Percentiles rank a stretch among this genome's conserved stretches.
Evolutionary conservation across 495 filamentous ascomycete genomes (phyloP).

Genomic region (Aspergillus asperescens): DNA sequence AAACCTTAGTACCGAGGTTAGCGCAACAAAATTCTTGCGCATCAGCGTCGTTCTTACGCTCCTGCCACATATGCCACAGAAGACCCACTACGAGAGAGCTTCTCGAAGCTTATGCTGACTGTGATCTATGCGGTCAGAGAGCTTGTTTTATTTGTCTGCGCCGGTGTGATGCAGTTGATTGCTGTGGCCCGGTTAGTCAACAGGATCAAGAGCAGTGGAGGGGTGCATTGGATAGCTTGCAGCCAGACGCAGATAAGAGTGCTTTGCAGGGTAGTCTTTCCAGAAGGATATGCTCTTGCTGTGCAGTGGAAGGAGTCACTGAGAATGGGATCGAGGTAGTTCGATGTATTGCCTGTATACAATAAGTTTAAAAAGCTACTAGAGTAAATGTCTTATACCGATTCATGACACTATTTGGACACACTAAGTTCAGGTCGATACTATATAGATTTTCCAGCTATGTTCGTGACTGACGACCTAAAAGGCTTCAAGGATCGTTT

Average conservation of each 20-base stretch:
- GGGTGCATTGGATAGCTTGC: not conserved
- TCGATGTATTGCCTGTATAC: conserved; percentile 38
- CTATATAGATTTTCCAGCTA: too few relatives aligned
- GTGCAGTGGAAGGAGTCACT: conserved; percentile 40
- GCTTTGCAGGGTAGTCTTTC: conserved; percentile 1
- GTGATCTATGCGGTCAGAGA: conserved; percentile 42
- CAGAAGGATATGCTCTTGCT: conserved; percentile 38
- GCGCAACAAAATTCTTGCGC: conserved; percentile 18
- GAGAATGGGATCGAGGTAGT: conserved; percentile 37
- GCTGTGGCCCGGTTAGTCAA: conserved; percentile 13
- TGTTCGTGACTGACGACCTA: too few relatives aligned
- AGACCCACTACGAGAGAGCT: conserved; percentile 43
- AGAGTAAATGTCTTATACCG: not conserved
- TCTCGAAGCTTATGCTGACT: conserved; percentile 48
- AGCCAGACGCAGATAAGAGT: conserved; percentile 5
- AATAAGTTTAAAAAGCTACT: not conserved
- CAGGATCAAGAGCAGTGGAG: not conserved
- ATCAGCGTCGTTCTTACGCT: conserved; percentile 32
- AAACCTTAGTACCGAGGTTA: conserved; percentile 27
- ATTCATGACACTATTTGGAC: not conserved
- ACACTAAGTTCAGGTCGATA: too few relatives aligned
- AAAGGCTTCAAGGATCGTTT: too few relatives aligned
- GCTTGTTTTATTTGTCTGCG: conserved; percentile 51
- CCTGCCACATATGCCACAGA: conserved; percentile 49
- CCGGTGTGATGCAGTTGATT: conserved; percentile 37